Percentiles rank a stretch among this genome's conserved stretches.
These are phyloP conservation scores for Haberlea rhodopensis DNA, from an alignment of 257 asterid species.

Conservation along the genomic window DNA sequence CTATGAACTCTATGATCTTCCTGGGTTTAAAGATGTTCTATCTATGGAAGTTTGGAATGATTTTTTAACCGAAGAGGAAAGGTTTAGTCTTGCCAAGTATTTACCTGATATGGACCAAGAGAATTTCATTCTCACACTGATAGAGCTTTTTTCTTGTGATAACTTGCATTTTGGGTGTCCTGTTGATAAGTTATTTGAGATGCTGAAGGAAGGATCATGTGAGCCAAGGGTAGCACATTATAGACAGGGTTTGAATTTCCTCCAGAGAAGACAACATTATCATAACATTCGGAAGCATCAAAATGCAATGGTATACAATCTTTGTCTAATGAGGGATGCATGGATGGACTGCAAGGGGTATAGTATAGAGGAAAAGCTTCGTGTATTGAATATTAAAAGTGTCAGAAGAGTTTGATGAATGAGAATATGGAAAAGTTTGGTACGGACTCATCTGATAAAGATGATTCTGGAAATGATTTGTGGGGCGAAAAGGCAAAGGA, in stretches of 20 bases:
- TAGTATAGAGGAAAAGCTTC: slow-evolving; percentile 95
- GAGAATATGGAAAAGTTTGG: slow-evolving; percentile 85
- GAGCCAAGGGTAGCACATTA: slow-evolving; percentile 98
- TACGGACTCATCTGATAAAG: slow-evolving; percentile 79
- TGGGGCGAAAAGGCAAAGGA: slow-evolving; percentile 78
- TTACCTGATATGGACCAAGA: slow-evolving; percentile 98
- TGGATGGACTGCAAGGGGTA: slow-evolving; percentile 85
- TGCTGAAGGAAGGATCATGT: slow-evolving; percentile 92
- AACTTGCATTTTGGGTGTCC: slow-evolving; percentile 92
- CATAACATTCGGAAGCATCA: slow-evolving; percentile 80
- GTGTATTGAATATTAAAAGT: slow-evolving; percentile 79
- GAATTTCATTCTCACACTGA: slow-evolving; percentile 61
- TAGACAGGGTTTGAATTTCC: slow-evolving; percentile 80
- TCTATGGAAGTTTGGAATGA: slow-evolving; percentile 98
- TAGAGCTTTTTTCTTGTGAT: slow-evolving; percentile 73
- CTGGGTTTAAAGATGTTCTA: slow-evolving; percentile 68
- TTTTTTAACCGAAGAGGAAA: slow-evolving; percentile 76
- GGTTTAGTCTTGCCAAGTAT: slow-evolving; percentile 72
- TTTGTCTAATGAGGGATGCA: slow-evolving; percentile 91
- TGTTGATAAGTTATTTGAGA: slow-evolving; percentile 56
- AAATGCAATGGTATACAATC: slow-evolving; percentile 64
- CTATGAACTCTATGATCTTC: slow-evolving; percentile 81
- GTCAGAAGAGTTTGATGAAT: slow-evolving; percentile 88
- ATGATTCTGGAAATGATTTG: slow-evolving; percentile 66
- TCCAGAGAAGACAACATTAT: slow-evolving; percentile 75